Evolutionary conservation across 208 protist genomes (phyloP).

Genomic region (Acanthamoeba royreba): DNA sequence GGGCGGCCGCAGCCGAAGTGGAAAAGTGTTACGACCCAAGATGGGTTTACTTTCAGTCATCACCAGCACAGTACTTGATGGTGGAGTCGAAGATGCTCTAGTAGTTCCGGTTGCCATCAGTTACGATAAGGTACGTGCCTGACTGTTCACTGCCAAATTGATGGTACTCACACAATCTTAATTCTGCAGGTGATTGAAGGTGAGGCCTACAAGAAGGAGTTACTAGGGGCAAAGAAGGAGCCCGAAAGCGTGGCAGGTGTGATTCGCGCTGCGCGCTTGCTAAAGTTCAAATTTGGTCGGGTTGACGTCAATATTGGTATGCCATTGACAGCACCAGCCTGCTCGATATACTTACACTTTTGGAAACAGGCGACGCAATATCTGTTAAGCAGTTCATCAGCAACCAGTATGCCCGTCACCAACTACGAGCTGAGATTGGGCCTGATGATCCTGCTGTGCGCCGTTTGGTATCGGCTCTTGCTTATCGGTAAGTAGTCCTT

Average conservation of each 20-base stretch:
- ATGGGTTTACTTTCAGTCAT: conserved; percentile 54
- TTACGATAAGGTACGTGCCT: conserved; percentile 52
- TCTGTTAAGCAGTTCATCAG: not conserved
- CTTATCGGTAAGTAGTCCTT: not conserved
- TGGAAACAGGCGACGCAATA: not conserved
- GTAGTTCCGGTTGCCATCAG: conserved; percentile 61
- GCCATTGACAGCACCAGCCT: no score
- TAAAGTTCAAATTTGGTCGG: conserved; percentile 20
- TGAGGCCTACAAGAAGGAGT: conserved; percentile 52
- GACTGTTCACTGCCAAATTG: not conserved
- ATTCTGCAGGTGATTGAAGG: conserved; percentile 47
- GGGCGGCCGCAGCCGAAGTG: conserved; percentile 60
- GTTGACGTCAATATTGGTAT: conserved; percentile 36
- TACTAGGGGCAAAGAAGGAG: conserved; percentile 47
- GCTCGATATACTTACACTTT: not conserved
- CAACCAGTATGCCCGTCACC: not conserved
- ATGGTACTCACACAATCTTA: not conserved
- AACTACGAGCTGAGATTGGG: not conserved
- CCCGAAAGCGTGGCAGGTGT: not conserved
- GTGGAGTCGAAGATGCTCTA: conserved; percentile 37
- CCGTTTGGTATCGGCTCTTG: not conserved
- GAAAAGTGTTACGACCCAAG: conserved; percentile 64
- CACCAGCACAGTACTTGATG: conserved; percentile 47
- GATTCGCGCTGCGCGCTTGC: not conserved
- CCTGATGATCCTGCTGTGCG: not conserved